Percentiles rank a stretch among this genome's conserved stretches.
Conservation (phyloP, 345 rosid species). For the Kernera saxatilis region DNA sequence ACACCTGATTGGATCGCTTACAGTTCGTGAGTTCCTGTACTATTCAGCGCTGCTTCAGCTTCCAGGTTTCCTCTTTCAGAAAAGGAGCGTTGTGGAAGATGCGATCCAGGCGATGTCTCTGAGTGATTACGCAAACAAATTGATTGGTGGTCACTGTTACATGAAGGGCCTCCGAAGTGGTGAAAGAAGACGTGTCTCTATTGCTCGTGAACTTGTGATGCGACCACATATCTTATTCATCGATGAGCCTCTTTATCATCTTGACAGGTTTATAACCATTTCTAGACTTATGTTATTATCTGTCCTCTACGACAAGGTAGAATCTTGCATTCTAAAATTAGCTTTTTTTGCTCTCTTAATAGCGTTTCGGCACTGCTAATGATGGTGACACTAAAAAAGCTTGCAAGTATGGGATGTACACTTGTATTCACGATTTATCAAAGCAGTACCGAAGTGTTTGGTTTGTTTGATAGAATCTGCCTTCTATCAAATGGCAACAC, state of each 20-base stretch:
- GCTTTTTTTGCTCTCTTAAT: neutral
- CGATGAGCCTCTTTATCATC: slow-evolving; percentile 98
- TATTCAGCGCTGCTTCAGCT: slow-evolving; percentile 97
- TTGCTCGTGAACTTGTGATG: slow-evolving; percentile 98
- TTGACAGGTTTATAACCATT: slow-evolving; percentile 56
- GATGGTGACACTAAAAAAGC: slow-evolving; percentile 99
- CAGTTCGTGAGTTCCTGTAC: slow-evolving; percentile 86
- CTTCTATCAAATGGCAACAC: slow-evolving; percentile 97
- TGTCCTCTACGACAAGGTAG: neutral
- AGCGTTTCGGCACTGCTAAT: slow-evolving; percentile 97
- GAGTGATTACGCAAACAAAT: slow-evolving; percentile 82
- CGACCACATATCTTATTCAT: slow-evolving; percentile 86
- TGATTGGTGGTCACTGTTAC: slow-evolving; percentile 95
- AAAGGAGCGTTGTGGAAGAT: slow-evolving; percentile 89
- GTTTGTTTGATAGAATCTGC: slow-evolving; percentile 96
- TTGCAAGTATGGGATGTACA: slow-evolving; percentile 95
- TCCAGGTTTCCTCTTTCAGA: slow-evolving; percentile 91
- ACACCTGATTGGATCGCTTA: slow-evolving; percentile 75
- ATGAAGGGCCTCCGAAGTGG: slow-evolving; percentile 90
- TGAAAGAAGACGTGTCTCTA: slow-evolving; percentile 94
- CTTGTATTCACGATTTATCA: slow-evolving; percentile 84
- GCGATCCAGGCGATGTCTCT: slow-evolving; percentile 97
- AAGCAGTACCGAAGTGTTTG: slow-evolving; percentile 99
- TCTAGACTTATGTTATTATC: neutral
- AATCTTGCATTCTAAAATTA: neutral